Evolutionary conservation across 306 rosid genomes (phyloP), one percentile per base, ranked within the genome.

Genomic region (Inga leiocalycina): DNA sequence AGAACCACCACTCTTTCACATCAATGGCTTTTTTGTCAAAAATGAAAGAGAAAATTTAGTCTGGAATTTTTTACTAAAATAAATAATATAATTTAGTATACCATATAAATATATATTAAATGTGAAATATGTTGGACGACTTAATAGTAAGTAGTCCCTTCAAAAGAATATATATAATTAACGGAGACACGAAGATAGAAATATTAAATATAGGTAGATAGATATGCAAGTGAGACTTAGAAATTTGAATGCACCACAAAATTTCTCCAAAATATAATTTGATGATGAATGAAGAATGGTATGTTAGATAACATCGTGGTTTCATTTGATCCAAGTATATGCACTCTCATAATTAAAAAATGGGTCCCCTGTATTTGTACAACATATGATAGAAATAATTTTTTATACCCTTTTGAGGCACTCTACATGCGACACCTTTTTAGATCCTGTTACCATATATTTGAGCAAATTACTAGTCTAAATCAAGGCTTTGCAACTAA

Each of bases 301-400:
- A 66, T 51, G 19, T 1, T 66, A n/a, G 10, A 67, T 54, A 71
- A 74, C 67, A 67, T 27, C 87, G 87, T 84, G 87, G 77, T 64
- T 51, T 46, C 34, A 84, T 84, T 44, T 44, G 68, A 79, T 74
- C 84, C 87, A 84, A 73, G 72, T 52, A 72, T 67, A 41, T 41
- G 6, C n/a, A 37, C 13, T 76, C 6, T 82, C 37, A 81, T 41
- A 16, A 46, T 59, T 19, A 67, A 35, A 68, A 32, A 35, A 68
- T 8, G 20, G 46, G 79, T 52, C 48, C 49, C 76, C 27, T 57
- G 30, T 16, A 57, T n/a, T 20, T 57, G 30, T n/a, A 57, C 13
- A 49, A 49, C 12, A 11, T 49, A 49, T 49, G 19, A 49, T 14
- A 14, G 51, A 0, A 39, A 37, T 5, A 37, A 5, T 5, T 5